Evolutionary conservation across 2,329 filamentous ascomycete species (phyloP).

Genomic region (Cadophora sp.): DNA sequence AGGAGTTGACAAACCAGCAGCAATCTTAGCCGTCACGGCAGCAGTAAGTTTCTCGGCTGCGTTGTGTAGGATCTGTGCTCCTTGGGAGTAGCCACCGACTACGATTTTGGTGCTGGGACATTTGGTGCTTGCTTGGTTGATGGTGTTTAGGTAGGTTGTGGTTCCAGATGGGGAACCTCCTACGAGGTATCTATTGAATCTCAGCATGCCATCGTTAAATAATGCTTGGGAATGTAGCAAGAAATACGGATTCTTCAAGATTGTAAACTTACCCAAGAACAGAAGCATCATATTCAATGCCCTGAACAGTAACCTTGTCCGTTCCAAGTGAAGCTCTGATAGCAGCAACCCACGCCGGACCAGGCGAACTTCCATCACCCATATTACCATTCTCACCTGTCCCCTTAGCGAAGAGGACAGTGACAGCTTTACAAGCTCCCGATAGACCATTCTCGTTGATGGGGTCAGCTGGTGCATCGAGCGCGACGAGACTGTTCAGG

Average conservation of each 20-base stretch:
- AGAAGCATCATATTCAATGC: constrained; percentile 18
- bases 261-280: constrained; percentile 10
- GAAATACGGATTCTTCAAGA: no score
- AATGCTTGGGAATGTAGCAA: no score
- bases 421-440: constrained; percentile 17
- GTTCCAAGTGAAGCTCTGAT: constrained; percentile 8
- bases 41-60: constrained; percentile 13
- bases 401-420: constrained; percentile 17
- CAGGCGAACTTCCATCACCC: constrained; percentile 13
- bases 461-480: neutral
- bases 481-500: neutral
- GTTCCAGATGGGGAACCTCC: constrained; percentile 10
- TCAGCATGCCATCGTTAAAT: neutral
- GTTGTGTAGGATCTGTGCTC: constrained; percentile 6
- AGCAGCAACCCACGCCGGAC: constrained; percentile 11
- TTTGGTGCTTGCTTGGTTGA: constrained; percentile 12
- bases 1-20: neutral
- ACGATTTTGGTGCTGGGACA: constrained; percentile 15
- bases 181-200: neutral
- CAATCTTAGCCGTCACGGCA: constrained; percentile 5
- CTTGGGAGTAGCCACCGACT: constrained; percentile 2
- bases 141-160: constrained; percentile 12
- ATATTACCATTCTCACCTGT: constrained; percentile 18
- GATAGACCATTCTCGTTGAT: neutral
- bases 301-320: constrained; percentile 16